Evolutionary conservation across 305 asterid species (phyloP).

Genomic region (Vinca major): DNA sequence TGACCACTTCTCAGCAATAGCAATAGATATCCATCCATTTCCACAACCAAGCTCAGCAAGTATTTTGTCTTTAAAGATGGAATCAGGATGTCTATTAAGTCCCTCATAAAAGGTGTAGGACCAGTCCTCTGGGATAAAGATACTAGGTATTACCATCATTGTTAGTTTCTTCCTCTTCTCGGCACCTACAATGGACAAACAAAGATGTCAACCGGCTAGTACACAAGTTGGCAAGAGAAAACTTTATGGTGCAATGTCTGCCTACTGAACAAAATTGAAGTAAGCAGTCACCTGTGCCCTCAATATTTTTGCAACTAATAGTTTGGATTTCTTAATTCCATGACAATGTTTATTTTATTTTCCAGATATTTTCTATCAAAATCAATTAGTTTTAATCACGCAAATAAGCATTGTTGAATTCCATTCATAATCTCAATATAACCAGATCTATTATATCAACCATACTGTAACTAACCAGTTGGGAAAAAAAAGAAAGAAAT

Average conservation of each 20-base stretch:
- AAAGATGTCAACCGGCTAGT: conserved; percentile 14
- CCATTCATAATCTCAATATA: too few species aligned
- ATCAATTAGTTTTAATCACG: neutral
- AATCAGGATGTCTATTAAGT: conserved; percentile 85
- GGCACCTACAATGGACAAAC: conserved; percentile 35
- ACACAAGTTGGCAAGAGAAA: neutral
- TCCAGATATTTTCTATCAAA: neutral
- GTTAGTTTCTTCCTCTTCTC: conserved; percentile 77
- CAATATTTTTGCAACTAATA: neutral
- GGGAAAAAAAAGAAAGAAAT: neutral
- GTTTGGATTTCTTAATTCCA: neutral
- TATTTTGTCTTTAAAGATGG: conserved; percentile 83
- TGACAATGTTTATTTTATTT: neutral
- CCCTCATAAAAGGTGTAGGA: conserved; percentile 98
- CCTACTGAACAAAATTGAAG: neutral
- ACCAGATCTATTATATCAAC: too few species aligned
- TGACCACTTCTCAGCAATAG: conserved; percentile 91
- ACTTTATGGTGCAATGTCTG: neutral
- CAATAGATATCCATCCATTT: conserved; percentile 99
- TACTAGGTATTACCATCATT: conserved; percentile 94
- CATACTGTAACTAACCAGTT: neutral
- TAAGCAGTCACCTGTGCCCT: neutral
- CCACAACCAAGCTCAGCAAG: conserved; percentile 98
- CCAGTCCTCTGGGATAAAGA: conserved; percentile 96
- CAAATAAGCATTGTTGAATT: too few species aligned